Evolutionary conservation across 73 alveolate species (phyloP).

Genomic region (Paramecium sexaurelia): DNA sequence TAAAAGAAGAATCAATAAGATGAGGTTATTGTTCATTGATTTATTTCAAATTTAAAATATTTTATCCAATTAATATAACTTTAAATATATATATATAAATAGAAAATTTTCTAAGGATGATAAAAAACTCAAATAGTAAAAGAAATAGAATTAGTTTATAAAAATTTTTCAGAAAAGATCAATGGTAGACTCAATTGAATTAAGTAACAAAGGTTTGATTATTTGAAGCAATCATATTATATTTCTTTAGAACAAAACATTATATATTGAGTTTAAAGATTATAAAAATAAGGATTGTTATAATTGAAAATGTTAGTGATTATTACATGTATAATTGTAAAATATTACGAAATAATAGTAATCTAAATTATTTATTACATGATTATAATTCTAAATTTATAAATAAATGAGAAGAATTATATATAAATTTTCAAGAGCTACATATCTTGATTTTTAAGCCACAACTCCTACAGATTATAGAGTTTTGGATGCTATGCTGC

Average conservation of each 20-base stretch:
- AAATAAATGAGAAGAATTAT: not conserved
- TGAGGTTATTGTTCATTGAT: constrained; percentile 15
- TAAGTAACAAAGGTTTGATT: not conserved
- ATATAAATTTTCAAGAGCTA: not conserved
- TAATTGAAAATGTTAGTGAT: too few relatives aligned
- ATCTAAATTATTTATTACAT: constrained; percentile 44
- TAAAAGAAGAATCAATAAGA: not conserved
- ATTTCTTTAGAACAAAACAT: not conserved
- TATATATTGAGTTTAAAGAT: not conserved
- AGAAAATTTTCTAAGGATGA: too few relatives aligned
- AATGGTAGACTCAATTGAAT: not conserved
- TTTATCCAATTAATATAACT: not conserved
- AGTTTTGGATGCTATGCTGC: constrained; percentile 89
- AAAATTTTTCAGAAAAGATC: not conserved
- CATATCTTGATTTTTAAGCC: constrained; percentile 87
- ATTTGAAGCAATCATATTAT: not conserved
- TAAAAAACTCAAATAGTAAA: too few relatives aligned
- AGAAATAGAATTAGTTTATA: too few relatives aligned
- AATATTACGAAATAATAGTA: not conserved
- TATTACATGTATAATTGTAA: too few relatives aligned
- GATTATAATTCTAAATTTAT: not conserved
- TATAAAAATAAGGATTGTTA: not conserved
- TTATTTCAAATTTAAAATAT: constrained; percentile 28
- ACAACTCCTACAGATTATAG: constrained; percentile 88
- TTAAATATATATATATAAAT: too few relatives aligned